A percentile compares a stretch with the other conserved stretches of the same genome.
phyloP scores from a whole-genome alignment of 495 filamentous ascomycete genomes.

The Daldinia bambusicola region DNA sequence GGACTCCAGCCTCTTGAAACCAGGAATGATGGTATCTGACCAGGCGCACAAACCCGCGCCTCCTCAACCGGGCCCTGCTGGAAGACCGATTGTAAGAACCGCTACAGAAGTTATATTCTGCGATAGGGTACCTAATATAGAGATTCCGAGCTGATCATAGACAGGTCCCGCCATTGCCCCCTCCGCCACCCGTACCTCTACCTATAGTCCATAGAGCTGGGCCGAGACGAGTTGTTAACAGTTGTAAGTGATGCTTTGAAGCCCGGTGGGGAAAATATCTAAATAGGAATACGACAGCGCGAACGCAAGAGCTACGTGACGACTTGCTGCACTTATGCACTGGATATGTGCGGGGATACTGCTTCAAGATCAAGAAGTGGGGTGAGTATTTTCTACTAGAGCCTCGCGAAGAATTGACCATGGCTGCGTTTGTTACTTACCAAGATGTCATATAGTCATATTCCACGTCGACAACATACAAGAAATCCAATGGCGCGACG shows the following conservation, averaged over 20 bases:
- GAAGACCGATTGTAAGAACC: constrained; percentile 6
- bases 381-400: constrained; percentile 14
- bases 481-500: constrained; percentile 64
- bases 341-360: constrained; percentile 57
- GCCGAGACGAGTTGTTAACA: not conserved
- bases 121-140: not conserved
- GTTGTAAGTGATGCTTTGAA: constrained; percentile 6
- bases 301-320: constrained; percentile 49
- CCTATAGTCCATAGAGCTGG: not conserved
- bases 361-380: constrained; percentile 62
- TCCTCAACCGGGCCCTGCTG: not conserved
- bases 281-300: constrained; percentile 16
- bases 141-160: not conserved
- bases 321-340: constrained; percentile 57
- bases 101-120: not conserved
- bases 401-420: not conserved
- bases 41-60: constrained; percentile 8
- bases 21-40: constrained; percentile 25
- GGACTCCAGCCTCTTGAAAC: constrained; percentile 24
- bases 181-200: constrained; percentile 8
- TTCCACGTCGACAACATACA: constrained; percentile 52
- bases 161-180: not conserved
- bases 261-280: not conserved
- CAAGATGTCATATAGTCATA: constrained; percentile 34
- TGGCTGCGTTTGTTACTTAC: not conserved